Evolutionary conservation across 371 early-diverging fungal species (phyloP), one percentile per base, ranked within the genome.

Genomic region (Syncephalastrum racemosum): DNA sequence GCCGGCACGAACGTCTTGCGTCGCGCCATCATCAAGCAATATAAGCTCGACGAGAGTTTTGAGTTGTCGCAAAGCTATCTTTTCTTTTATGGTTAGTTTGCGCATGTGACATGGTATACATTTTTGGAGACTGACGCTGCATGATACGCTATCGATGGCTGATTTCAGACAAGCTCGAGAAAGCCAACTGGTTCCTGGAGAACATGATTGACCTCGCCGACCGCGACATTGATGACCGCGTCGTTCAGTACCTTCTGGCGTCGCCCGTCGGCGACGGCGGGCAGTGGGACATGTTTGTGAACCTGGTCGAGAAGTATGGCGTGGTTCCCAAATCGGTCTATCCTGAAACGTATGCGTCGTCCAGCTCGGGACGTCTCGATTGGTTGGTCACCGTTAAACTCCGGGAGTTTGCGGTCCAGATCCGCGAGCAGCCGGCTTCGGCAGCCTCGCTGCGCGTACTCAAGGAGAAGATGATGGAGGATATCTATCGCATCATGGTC

Each of bases 241-340:
- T 85, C 3, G 84, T 91, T 20, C 90, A 90, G 65, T 89, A 83
- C 54, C 63, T 91, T 52, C 70, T 91, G 50, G 69, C 73, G 45
- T 73, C 70, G 20, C 91, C 91, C 19, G 78, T 90, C 22, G 72
- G 71, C 36, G 72, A 75, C 60, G 71, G 74, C 45, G 91, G 90
- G 2, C 92, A 90, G 68, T 92, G 87, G 85, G 89, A 90, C 58
- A 90, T 92, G 91, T 82, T 91, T 56, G 77, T 91, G 55, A 84
- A 82, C 42, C 62, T 92, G 19, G 80, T 92, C 16, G 79, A 88
- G 49, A 89, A 90, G 60, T 63, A 60, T 25, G 58, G 54, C 25
- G 52, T 58, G 18, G 56, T 89, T 8, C 90, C 92, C 44, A 90
- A 90, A 60, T 68, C 77, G 1, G 78, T 76, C 6, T 91, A 79